Evolutionary conservation across 495 filamentous ascomycete species (phyloP).

Genomic region (Apiosordaria backusii): DNA sequence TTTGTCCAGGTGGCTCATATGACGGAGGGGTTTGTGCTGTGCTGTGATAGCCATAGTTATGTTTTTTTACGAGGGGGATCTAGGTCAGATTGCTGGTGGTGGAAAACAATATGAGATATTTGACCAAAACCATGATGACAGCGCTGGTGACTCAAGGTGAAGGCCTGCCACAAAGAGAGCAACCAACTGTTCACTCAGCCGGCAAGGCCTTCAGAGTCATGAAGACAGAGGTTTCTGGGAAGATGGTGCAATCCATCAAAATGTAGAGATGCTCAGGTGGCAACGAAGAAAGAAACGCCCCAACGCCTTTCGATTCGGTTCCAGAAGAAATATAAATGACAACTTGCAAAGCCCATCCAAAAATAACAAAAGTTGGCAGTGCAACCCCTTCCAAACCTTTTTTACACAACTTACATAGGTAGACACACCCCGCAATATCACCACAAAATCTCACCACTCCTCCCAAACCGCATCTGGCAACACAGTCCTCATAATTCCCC

Average conservation of each 20-base stretch:
- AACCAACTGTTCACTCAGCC: background rate
- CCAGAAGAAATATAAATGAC: background rate
- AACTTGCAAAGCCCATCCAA: background rate
- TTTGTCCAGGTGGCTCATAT: no score
- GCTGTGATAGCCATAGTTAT: no score
- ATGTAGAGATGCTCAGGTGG: background rate
- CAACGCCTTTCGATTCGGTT: background rate
- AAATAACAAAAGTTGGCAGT: background rate
- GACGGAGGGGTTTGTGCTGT: no score
- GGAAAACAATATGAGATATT: no score
- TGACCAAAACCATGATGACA: background rate
- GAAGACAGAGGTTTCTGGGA: background rate
- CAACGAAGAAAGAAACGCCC: background rate
- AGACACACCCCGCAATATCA: no score
- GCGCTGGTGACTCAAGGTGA: background rate
- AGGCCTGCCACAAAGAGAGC: background rate
- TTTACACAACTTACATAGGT: background rate
- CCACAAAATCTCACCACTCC: slow-evolving; percentile 59
- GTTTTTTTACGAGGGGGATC: no score
- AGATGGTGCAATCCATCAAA: background rate
- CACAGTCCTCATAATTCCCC: slow-evolving; percentile 85
- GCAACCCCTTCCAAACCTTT: background rate
- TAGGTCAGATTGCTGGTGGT: no score
- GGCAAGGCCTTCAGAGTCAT: background rate
- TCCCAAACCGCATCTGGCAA: slow-evolving; percentile 80